A percentile compares a stretch with the other conserved stretches of the same genome.
phyloP scores from a whole-genome alignment of 2,329 filamentous ascomycete genomes.

The Botryotinia calthae region DNA sequence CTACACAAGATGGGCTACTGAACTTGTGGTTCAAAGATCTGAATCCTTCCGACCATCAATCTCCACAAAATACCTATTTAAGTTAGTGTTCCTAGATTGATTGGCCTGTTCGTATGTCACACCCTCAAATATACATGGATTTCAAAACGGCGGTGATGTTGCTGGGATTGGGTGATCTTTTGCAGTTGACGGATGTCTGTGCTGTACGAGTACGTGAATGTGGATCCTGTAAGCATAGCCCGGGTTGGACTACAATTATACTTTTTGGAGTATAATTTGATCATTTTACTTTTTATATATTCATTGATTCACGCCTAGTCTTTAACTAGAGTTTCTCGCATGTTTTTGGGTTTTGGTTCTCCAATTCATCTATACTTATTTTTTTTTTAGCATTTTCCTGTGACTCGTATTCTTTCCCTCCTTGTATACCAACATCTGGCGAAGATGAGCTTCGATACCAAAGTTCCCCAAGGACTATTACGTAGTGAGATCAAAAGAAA shows the following conservation, averaged over 20 bases:
- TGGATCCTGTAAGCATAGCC: neutral
- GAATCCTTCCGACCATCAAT: neutral
- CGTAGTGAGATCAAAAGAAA: neutral
- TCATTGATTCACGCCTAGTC: neutral
- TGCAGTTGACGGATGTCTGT: slow-evolving; percentile 1
- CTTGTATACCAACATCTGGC: neutral
- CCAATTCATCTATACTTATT: neutral
- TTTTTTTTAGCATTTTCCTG: neutral
- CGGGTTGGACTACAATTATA: neutral
- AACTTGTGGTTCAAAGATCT: neutral
- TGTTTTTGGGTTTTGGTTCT: neutral
- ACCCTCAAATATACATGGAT: neutral
- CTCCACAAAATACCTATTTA: neutral
- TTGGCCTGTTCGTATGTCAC: neutral
- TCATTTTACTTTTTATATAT: neutral
- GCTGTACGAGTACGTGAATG: slow-evolving; percentile 10
- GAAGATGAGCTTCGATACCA: slow-evolving; percentile 1
- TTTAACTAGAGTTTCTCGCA: neutral
- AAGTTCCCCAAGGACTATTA: neutral
- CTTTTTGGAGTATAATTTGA: neutral
- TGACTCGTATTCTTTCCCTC: neutral
- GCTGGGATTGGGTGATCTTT: slow-evolving; percentile 6
- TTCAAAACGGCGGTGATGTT: neutral
- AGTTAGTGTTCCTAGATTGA: neutral
- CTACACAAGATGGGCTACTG: neutral